Percentiles rank a stretch among this genome's conserved stretches.
Conservation (phyloP, 2,329 filamentous ascomycete genomes). For the Aspergillus eucalypticola region DNA sequence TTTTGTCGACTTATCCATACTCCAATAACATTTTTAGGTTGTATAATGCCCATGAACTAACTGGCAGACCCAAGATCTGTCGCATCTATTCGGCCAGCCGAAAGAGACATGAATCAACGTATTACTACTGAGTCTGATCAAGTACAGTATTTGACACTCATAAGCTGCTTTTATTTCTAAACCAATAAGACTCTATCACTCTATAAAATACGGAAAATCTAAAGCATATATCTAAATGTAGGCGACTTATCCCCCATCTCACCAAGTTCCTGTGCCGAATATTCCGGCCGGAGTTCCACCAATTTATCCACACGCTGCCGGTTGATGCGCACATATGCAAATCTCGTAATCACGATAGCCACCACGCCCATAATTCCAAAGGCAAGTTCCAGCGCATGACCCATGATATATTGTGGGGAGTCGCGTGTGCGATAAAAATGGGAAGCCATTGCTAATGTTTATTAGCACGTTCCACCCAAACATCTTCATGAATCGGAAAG, state of each 20-base stretch:
- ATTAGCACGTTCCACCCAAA: background rate
- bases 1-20: no score
- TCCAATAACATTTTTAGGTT: no score
- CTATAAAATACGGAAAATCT: background rate
- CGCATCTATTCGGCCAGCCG: no score
- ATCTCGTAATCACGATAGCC: constrained; percentile 45
- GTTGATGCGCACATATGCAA: constrained; percentile 61
- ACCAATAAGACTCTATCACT: no score
- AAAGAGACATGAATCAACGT: no score
- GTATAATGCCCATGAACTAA: no score
- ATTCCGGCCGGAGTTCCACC: constrained; percentile 27
- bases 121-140: no score
- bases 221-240: constrained; percentile 64
- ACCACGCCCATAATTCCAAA: constrained; percentile 52
- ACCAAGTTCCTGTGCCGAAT: constrained; percentile 54
- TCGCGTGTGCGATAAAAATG: constrained; percentile 66
- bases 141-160: no score
- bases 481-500: background rate
- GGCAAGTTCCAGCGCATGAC: constrained; percentile 54
- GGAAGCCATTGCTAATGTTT: constrained; percentile 61
- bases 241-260: constrained; percentile 62
- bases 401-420: constrained; percentile 52
- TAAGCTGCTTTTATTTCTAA: no score
- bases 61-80: no score
- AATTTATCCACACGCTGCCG: constrained; percentile 50